A percentile compares a stretch with the other conserved stretches of the same genome.
Conservation (phyloP, 805 yeast species). For the Isabelozyma heimii region DNA sequence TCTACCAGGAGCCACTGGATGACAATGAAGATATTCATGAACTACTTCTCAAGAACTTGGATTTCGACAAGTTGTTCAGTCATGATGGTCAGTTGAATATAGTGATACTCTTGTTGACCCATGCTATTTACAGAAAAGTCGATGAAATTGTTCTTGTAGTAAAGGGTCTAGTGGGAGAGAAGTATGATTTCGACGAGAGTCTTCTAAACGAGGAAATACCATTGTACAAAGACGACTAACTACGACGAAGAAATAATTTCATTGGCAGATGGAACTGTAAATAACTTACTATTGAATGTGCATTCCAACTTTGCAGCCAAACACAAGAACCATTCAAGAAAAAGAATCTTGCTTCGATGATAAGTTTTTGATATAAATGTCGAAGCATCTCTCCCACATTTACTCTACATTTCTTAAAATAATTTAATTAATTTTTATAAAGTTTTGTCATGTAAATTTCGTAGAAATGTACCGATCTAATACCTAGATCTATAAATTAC, state of each 20-base stretch:
- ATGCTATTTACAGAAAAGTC: slow-evolving; percentile 25
- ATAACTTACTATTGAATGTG: too few species aligned
- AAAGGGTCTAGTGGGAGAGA: slow-evolving; percentile 34
- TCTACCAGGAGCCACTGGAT: slow-evolving; percentile 9
- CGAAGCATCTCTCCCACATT: too few species aligned
- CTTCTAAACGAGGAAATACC: not conserved
- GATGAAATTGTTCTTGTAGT: slow-evolving; percentile 27
- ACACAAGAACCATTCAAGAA: too few species aligned
- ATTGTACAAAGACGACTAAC: not conserved
- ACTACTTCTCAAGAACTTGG: slow-evolving; percentile 17
- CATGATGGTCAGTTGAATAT: slow-evolving; percentile 28
- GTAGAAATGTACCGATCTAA: not conserved
- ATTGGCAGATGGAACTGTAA: too few species aligned
- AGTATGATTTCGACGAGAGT: slow-evolving; percentile 20
- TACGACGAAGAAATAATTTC: too few species aligned
- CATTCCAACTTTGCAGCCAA: too few species aligned
- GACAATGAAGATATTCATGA: slow-evolving; percentile 6
- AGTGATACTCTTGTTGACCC: slow-evolving; percentile 25
- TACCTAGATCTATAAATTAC: slow-evolving; percentile 16
- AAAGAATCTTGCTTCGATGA: too few species aligned
- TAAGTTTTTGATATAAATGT: too few species aligned
- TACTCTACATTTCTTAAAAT: too few species aligned
- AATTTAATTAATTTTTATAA: not conserved
- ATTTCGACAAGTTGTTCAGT: slow-evolving; percentile 23
- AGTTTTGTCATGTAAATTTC: not conserved